Evolutionary conservation across 352 stramenopile genomes (phyloP), one percentile per base, ranked within the genome.

Genomic region (Phytophthora nicotianae): DNA sequence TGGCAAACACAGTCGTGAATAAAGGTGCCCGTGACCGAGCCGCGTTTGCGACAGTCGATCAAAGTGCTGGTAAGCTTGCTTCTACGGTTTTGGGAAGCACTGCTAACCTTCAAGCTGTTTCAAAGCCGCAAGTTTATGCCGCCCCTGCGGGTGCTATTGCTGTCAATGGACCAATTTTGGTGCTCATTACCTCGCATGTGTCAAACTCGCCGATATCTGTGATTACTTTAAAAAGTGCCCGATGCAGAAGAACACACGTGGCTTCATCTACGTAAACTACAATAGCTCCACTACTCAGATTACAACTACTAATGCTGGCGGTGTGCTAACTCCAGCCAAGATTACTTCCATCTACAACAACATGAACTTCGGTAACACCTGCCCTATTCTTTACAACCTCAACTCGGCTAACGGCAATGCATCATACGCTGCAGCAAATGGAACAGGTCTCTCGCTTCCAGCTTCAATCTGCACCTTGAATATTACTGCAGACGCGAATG

Each of bases 341-440:
- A 48, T 58, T 13, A 16, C n/a, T 16, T 9, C 0, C 5, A 17
- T 50, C 23, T 27, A 23, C n/a, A 49, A 37, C 35, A 58, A 58
- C 24, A 58, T 58, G 50, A 26, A 50, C n/a, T 58, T 42, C 10
- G 51, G 51, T 11, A 59, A 59, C 23, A 59, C 51, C 5, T 50
- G 51, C 16, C 51, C 51, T 2, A 43, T 59, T 45, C 9, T 50
- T 4, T 50, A 21, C 5, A 50, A 33, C 38, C 24, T 48, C 8
- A 24, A 26, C 3, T 38, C 35, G 24, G 37, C 23, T 8, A 47
- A 17, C 5, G 10, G 8, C 27, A 42, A n/a, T 42, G 7, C 47
- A 7, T 5, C 16, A 13, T 45, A 37, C 14, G 32, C 5, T 9
- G 13, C 32, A 37, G 32, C 5, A 37, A 37, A 37, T n/a, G 7